phyloP scores from a whole-genome alignment of 305 asterid genomes.

The Petunia hybrid region DNA sequence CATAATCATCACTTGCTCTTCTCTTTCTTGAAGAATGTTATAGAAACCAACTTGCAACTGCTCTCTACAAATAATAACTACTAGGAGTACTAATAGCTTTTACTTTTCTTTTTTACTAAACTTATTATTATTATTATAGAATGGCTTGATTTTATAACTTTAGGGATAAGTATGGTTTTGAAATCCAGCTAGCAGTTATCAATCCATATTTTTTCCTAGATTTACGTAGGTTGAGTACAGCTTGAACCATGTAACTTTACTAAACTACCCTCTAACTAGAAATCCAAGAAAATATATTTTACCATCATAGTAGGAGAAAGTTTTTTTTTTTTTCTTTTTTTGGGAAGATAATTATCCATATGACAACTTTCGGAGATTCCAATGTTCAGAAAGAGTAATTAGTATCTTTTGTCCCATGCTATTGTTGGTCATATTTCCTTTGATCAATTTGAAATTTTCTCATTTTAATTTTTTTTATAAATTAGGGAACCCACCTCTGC shows the following conservation, averaged over 20 bases:
- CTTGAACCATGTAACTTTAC: background rate
- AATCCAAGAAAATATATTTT: background rate
- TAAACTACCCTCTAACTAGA: background rate
- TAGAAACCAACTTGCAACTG: slow-evolving; percentile 21
- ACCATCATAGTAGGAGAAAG: background rate
- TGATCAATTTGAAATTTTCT: too few species aligned
- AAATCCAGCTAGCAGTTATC: slow-evolving; percentile 32
- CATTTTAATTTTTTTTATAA: background rate
- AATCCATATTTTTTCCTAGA: slow-evolving; percentile 21
- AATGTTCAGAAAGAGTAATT: slow-evolving; percentile 27
- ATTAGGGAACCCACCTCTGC: too few species aligned
- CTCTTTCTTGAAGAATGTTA: slow-evolving; percentile 1
- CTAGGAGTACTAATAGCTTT: background rate
- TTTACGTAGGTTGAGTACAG: slow-evolving; percentile 25
- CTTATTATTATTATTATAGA: background rate
- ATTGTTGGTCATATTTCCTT: background rate
- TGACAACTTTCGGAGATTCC: slow-evolving; percentile 33
- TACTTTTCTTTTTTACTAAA: background rate
- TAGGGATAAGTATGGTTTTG: slow-evolving; percentile 12
- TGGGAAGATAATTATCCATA: slow-evolving; percentile 12
- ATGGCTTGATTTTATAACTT: background rate
- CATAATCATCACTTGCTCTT: background rate
- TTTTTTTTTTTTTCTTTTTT: background rate
- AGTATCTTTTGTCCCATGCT: background rate
- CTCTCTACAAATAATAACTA: background rate